Evolutionary conservation across 805 yeast genomes (phyloP).

Genomic region (Priceomyces haplophilus): DNA sequence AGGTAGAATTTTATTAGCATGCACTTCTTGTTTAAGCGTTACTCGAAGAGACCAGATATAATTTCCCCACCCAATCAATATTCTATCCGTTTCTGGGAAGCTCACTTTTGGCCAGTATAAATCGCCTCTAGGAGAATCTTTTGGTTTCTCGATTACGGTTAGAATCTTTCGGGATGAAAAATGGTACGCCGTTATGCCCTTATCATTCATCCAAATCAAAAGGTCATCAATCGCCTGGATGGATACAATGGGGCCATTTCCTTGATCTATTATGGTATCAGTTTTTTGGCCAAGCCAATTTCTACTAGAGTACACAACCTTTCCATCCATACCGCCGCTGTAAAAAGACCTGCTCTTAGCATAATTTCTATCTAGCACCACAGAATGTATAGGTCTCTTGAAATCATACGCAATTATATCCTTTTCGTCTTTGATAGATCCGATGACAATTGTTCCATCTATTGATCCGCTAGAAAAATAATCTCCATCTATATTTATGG

Average conservation of each 20-base stretch:
- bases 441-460: conserved; percentile 89
- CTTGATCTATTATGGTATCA: conserved; percentile 61
- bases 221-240: conserved; percentile 62
- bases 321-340: conserved; percentile 89
- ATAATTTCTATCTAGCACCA: conserved; percentile 74
- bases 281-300: conserved; percentile 85
- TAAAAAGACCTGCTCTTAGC: conserved; percentile 59
- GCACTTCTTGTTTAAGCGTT: conserved; percentile 21
- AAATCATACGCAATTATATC: conserved; percentile 77
- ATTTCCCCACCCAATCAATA: conserved; percentile 80
- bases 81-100: conserved; percentile 59
- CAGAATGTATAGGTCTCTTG: conserved; percentile 84
- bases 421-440: conserved; percentile 57
- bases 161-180: conserved; percentile 48
- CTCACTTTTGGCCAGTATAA: conserved; percentile 79
- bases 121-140: conserved; percentile 62
- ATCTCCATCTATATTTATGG: conserved; percentile 68
- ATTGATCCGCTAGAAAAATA: conserved; percentile 85
- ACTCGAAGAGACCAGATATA: conserved; percentile 69
- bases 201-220: conserved; percentile 79
- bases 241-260: conserved; percentile 68
- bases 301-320: conserved; percentile 66
- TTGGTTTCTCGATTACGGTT: conserved; percentile 54
- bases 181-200: conserved; percentile 71
- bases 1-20: conserved; percentile 42